Conservation (phyloP, 202 grass and related monocot genomes). For the Elaeis oleifera region DNA sequence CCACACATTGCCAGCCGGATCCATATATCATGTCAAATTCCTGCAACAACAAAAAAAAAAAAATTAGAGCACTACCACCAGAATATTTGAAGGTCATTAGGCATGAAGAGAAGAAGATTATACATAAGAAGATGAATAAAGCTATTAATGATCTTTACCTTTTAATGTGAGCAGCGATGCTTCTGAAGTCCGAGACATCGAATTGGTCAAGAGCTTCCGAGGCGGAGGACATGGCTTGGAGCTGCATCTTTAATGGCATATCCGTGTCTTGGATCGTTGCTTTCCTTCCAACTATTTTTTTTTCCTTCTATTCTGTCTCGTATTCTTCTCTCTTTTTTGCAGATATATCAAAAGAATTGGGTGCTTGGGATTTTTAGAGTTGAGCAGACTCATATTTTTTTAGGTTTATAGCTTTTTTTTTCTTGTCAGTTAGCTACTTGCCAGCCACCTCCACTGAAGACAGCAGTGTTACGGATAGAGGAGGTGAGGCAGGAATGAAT, state of each 20-base stretch:
- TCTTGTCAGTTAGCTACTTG: too few relatives aligned
- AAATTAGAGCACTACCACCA: too few relatives aligned
- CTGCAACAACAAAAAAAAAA: slow-evolving; percentile 17
- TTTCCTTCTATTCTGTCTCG: background rate
- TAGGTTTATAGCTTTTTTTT: too few relatives aligned
- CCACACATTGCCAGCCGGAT: slow-evolving; percentile 85
- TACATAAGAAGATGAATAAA: background rate
- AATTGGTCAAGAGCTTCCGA: slow-evolving; percentile 85
- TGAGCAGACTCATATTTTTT: too few relatives aligned
- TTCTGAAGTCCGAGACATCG: slow-evolving; percentile 71
- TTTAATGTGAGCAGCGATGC: slow-evolving; percentile 82
- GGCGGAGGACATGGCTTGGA: slow-evolving; percentile 64
- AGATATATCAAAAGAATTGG: too few relatives aligned
- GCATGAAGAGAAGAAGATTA: background rate
- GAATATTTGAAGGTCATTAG: too few relatives aligned
- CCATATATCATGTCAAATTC: slow-evolving; percentile 79
- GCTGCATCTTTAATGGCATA: slow-evolving; percentile 95
- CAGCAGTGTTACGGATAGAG: slow-evolving; percentile 16
- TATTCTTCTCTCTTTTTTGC: background rate
- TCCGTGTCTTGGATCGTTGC: slow-evolving; percentile 90
- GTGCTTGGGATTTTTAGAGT: too few relatives aligned
- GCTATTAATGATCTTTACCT: slow-evolving; percentile 23
- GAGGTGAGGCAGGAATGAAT: slow-evolving; percentile 10
- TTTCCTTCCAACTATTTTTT: slow-evolving; percentile 80
- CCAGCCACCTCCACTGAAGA: too few relatives aligned